Conservation (phyloP, 768 basidiomycete genomes). For the Krasilnikovozyma curviuscula region DNA sequence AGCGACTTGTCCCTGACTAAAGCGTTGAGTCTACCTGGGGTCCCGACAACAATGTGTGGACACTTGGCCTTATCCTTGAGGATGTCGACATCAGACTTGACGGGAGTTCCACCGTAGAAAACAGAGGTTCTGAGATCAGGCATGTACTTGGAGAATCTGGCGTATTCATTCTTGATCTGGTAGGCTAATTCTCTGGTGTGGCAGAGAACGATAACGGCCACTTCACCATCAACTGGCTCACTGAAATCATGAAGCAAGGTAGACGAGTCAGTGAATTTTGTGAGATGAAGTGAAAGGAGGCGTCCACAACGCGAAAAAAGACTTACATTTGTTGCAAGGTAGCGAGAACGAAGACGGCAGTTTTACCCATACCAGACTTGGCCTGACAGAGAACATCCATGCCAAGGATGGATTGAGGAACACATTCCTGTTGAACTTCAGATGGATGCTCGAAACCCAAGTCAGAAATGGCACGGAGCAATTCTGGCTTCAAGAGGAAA, state of each 20-base stretch:
- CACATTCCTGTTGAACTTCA: conserved; percentile 99
- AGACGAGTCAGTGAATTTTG: neutral
- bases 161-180: conserved; percentile 99
- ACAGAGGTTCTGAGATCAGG: conserved; percentile 92
- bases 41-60: conserved; percentile 97
- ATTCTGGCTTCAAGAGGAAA: conserved; percentile 90
- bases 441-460: conserved; percentile 99
- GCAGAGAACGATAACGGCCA: conserved; percentile 91
- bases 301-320: no score
- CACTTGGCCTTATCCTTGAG: conserved; percentile 92
- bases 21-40: conserved; percentile 90
- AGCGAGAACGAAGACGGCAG: conserved; percentile 94
- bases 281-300: neutral
- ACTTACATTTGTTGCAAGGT: conserved; percentile 72
- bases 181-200: conserved; percentile 98
- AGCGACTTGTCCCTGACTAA: conserved; percentile 86
- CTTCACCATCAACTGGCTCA: conserved; percentile 94
- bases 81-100: conserved; percentile 78
- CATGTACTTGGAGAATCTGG: conserved; percentile 99
- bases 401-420: conserved; percentile 95
- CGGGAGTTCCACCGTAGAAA: conserved; percentile 92
- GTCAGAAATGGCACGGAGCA: conserved; percentile 92
- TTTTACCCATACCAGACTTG: conserved; percentile 85
- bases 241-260: conserved; percentile 3
- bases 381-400: conserved; percentile 99